Base-by-base conservation (phyloP, 345 rosid species). In the Zanthoxylum bungeanum region DNA sequence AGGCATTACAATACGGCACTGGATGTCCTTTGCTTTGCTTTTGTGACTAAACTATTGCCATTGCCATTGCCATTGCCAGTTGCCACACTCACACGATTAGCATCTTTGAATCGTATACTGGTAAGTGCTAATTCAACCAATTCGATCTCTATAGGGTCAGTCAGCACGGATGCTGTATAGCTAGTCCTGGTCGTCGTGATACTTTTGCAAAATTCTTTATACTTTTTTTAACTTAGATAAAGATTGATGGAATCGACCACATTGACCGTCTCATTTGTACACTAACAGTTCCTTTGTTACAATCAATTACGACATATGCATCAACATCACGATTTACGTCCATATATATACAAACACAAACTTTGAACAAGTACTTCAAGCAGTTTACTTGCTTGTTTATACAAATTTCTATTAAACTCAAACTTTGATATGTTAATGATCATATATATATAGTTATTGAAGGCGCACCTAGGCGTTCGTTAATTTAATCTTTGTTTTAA, bases 51-150 rank as follows among this genome's bases (percentile, higher is more conserved):
- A 33, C 59, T 50, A 1, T 67, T 64, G 68, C 79, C 86, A n/a
- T n/a, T n/a, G n/a, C n/a, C n/a, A n/a, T n/a, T n/a, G n/a, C n/a
- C n/a, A n/a, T n/a, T n/a, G n/a, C n/a, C n/a, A n/a, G n/a, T n/a
- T n/a, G n/a, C n/a, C n/a, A n/a, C n/a, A n/a, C n/a, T n/a, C n/a
- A 80, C 84, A 73, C 70, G 80, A 78, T 73, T 73, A 70, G 84
- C 78, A 76, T 83, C 84, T 80, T 78, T 83, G 81, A 77, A 80
- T 71, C 44, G 27, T 49, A 28, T 53, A 25, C 56, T 22, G 2
- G 7, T 50, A 24, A 51, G 9, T 8, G 9, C 21, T 3, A 4
- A 21, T 51, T 24, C 56, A 51, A 21, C 22, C 27, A 51, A 21
- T 51, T 51, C 50, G 27, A 51, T 21, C 28, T 21, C 28, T 51